Base-by-base conservation (phyloP, 345 rosid species). In the Salix exigua region DNA sequence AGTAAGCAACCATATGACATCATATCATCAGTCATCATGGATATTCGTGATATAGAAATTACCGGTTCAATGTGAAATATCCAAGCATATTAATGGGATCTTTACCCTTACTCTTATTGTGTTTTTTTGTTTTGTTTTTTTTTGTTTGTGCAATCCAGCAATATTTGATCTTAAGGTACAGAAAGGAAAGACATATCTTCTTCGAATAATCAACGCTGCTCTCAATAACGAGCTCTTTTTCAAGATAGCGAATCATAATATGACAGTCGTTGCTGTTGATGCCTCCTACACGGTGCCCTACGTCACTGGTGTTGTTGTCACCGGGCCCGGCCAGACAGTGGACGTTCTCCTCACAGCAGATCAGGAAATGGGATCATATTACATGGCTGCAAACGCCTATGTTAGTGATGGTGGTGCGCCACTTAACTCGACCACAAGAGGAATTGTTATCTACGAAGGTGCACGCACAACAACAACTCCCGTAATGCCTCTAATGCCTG, bases 161-260 rank as follows among this genome's bases (percentile, higher is more conserved):
- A 87, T 75, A 42, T 91, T 84, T 86, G 86, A 71, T 79, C 85
- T 90, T n/a, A 69, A 83, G 4, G 96, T 95, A 78, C 80, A 51
- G 62, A 70, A 78, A 65, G 99, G 98, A 26, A 89, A 93, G 78
- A 87, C 83, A 30, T 95, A 95, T 81, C 79, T 95, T 19, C 82
- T 95, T 0, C 94, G 99, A 1, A 86, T 95, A 71, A 89, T 95
- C 87, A 93, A 93, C 77, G 97, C 96, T 83, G 99, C 99, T 66
- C 87, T 95, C 91, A 86, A 91, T 86, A 86, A 68, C 25, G 96
- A 87, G 65, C 75, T 91, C 31, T 95, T 95, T 84, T 95, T 88
- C 88, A 91, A 90, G 76, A 87, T 95, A 73, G 96, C 98, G 85
- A 87, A 87, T 76, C 99, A 95, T 82, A 88, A 80, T 25, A 19